Base-by-base conservation (phyloP, 129 eudicot genomes). In the Tanacetum coccineum region DNA sequence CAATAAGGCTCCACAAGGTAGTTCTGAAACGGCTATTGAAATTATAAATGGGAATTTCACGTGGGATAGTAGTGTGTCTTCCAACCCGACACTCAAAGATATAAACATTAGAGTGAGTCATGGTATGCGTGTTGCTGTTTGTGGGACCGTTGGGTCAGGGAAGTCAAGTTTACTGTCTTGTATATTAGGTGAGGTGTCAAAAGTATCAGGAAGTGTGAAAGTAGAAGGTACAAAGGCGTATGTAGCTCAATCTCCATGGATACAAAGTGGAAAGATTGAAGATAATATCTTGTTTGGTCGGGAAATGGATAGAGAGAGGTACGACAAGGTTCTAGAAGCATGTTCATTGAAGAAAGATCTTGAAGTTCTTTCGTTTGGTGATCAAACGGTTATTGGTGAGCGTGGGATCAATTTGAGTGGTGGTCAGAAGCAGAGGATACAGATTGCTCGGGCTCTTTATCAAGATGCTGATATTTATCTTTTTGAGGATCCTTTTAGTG, bases 211-310 rank as follows among this genome's bases (percentile, higher is more conserved):
- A 53, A 67, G 20, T 1, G 81, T 81, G 6, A 81, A 61, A 40
- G 74, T 76, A 0, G 49, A 32, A 17, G 87, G 87, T 13, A 67
- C 76, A 14, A 72, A 79, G 25, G 87, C 84, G 1, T 83, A 83
- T 68, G 84, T 79, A 36, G 73, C 81, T 45, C 87, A 83, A 39
- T 71, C 84, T 0, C 79, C 87, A 22, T 82, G 87, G 87, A 82
- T 82, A 58, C 83, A 74, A 4, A 78, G 76, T 53, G 83, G 87
- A 44, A 83, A 26, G 39, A 76, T 79, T 20, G 71, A 74, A 48
- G 82, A 83, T n/a, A 83, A 83, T 59, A 79, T 83, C 26, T 76
- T 79, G 53, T 83, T 83, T 72, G 84, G 84, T 10, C 63, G 61
- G 22, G 51, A 62, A 42, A 75, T 76, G 81, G 82, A 79, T 17